These are phyloP conservation scores for Talaromyces amestolkiae DNA, from an alignment of 2,329 filamentous ascomycete species.

Conservation along the genomic window DNA sequence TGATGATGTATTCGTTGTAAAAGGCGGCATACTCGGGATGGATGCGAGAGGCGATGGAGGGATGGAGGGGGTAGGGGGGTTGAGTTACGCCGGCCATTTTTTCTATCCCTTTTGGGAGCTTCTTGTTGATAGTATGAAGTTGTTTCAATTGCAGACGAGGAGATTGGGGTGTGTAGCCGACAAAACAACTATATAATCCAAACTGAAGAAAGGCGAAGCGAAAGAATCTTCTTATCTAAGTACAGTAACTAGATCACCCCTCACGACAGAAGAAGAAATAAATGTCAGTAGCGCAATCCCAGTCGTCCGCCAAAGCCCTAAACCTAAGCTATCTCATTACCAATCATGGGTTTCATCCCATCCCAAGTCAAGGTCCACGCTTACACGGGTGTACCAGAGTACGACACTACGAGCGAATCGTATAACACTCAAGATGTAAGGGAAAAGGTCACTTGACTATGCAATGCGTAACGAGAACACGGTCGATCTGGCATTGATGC, in stretches of 20 bases:
- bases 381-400: background rate
- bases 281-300: background rate
- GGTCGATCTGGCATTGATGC: background rate
- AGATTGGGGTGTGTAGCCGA: background rate
- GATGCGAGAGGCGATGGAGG: slow-evolving; percentile 46
- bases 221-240: background rate
- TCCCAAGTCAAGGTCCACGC: background rate
- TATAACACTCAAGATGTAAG: background rate
- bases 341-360: background rate
- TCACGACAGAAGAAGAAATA: background rate
- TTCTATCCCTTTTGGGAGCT: background rate
- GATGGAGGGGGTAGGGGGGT: slow-evolving; percentile 50
- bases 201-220: too few relatives aligned
- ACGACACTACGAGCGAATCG: too few relatives aligned
- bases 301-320: background rate
- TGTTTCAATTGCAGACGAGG: too few relatives aligned
- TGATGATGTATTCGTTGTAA: slow-evolving; percentile 53
- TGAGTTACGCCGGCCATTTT: slow-evolving; percentile 21
- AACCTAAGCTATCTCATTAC: background rate
- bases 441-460: background rate
- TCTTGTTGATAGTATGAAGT: background rate
- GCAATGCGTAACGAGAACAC: background rate
- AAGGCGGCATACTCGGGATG: slow-evolving; percentile 53
- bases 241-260: background rate
- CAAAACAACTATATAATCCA: background rate